A percentile compares a stretch with the other conserved stretches of the same genome.
phyloP scores from a whole-genome alignment of 306 rosid genomes.

The Ochetophila trinervis region DNA sequence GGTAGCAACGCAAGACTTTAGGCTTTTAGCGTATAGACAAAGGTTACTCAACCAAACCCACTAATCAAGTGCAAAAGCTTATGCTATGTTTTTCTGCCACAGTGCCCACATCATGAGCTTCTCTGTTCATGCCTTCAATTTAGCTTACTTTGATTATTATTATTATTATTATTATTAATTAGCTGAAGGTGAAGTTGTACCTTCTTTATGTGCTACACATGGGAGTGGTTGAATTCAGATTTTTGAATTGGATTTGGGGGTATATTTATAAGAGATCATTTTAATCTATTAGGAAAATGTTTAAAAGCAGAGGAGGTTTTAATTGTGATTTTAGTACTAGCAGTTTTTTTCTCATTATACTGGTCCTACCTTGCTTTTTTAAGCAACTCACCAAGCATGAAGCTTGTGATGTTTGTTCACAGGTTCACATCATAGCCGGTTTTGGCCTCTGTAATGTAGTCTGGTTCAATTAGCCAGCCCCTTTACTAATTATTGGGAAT shows the following conservation, averaged over 20 bases:
- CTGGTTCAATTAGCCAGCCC: no score
- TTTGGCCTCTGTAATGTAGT: not conserved
- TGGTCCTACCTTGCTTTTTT: constrained; percentile 12
- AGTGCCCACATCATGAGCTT: not conserved
- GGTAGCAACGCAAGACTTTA: not conserved
- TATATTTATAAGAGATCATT: not conserved
- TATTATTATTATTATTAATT: not conserved
- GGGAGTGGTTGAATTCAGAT: constrained; percentile 6
- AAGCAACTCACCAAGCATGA: constrained; percentile 22
- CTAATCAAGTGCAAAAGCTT: not conserved
- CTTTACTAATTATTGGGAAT: not conserved
- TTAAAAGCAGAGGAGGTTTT: not conserved
- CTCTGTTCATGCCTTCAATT: not conserved
- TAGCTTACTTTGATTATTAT: no score
- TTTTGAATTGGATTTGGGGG: not conserved
- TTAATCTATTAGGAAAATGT: not conserved
- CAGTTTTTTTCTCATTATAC: not conserved
- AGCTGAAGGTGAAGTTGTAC: not conserved
- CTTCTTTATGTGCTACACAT: constrained; percentile 5
- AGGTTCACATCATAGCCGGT: constrained; percentile 20
- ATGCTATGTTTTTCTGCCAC: not conserved
- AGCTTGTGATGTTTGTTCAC: constrained; percentile 30
- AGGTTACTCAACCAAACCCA: constrained; percentile 4
- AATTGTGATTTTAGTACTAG: not conserved
- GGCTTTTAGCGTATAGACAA: not conserved